Base-by-base conservation (phyloP, 768 basidiomycete genomes). In the Exidia glandulosa region DNA sequence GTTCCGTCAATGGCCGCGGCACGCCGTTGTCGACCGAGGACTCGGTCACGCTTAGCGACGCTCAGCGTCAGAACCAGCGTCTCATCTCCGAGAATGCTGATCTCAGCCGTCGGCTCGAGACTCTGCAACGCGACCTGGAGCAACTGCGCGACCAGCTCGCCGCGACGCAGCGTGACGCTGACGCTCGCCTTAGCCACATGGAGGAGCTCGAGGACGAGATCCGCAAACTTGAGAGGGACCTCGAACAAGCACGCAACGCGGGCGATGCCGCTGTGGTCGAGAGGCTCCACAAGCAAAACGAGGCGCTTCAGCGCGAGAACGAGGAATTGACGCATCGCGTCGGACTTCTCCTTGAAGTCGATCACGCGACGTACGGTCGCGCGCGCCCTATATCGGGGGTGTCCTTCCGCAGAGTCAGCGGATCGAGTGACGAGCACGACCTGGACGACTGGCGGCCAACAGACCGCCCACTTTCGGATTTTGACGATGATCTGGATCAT, bases 261-360 rank as follows among this genome's bases (percentile, higher is more conserved):
- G 81, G 85, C 60, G 84, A 88, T 59, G 89, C 91, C 73, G 85
- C 87, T 7, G 69, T 86, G 47, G 70, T 90, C 36, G 91, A 94
- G 73, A 87, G 86, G 70, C 81, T 96, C 63, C 85, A 85, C 70
- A 81, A 77, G 70, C 90, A 95, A 69, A 94, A 93, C 71, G 78
- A 81, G 19, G 79, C 75, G 32, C 82, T 94, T 61, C 85, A 87
- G 70, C 82, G 83, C 60, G 90, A 94, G 72, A 94, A 94, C 70
- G 87, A 90, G 68, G 85, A 92, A 65, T 80, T 94, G 48, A 86
- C 87, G n/a, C 90, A 90, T 70, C 93, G 92, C 79, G 92, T 95
- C 65, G 88, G 85, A 60, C 79, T 94, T 54, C 78, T 95, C 16
- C 81, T 95, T 58, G 90, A 93, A 66, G 90, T 89, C 48, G 90